phyloP scores from a whole-genome alignment of 2,329 filamentous ascomycete species.

The Pseudogymnoascus sp. region DNA sequence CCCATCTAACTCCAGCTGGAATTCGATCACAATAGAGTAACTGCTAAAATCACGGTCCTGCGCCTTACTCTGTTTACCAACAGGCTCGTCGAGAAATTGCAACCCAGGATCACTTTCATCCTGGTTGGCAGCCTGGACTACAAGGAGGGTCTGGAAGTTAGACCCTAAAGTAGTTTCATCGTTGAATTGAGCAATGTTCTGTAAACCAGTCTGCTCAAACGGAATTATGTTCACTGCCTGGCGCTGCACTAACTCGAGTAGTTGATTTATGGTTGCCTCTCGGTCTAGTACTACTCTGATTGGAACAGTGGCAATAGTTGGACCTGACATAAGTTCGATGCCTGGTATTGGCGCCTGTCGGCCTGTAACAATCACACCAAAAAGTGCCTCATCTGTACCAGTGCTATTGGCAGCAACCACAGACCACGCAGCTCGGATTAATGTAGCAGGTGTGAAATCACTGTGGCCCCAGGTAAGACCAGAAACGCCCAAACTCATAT shows the following conservation, averaged over 20 bases:
- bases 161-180: slow-evolving; percentile 14
- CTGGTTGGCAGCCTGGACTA: slow-evolving; percentile 16
- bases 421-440: slow-evolving; percentile 35
- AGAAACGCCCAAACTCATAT: background rate
- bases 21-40: slow-evolving; percentile 9
- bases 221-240: slow-evolving; percentile 41
- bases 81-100: background rate
- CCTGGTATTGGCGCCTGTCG: slow-evolving; percentile 31
- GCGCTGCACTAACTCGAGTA: slow-evolving; percentile 3
- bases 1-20: background rate
- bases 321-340: slow-evolving; percentile 35
- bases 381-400: slow-evolving; percentile 31
- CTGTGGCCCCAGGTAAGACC: background rate
- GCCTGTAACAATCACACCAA: slow-evolving; percentile 35
- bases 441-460: slow-evolving; percentile 22
- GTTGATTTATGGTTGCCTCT: background rate
- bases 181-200: slow-evolving; percentile 17
- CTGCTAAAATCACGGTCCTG: background rate
- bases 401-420: slow-evolving; percentile 30
- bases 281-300: slow-evolving; percentile 24
- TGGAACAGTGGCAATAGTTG: slow-evolving; percentile 36
- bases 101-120: background rate
- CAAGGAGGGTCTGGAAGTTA: slow-evolving; percentile 19
- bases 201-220: slow-evolving; percentile 38
- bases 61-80: background rate